Conservation (phyloP, 441 rosid genomes). For the Syzygium syzygioides region DNA sequence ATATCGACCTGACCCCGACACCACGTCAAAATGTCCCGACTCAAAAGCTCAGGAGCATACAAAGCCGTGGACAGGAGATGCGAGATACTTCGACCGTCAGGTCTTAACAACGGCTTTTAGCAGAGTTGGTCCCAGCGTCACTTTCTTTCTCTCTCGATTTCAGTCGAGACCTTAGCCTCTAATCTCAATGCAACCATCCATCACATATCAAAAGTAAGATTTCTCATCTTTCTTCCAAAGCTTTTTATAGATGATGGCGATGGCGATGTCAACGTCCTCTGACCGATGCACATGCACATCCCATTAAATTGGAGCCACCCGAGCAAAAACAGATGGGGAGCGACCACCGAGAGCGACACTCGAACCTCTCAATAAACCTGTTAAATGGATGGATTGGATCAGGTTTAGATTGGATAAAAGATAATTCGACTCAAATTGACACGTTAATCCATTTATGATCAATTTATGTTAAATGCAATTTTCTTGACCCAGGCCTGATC, state of each 20-base stretch:
- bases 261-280: background rate
- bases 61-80: background rate
- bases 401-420: no score
- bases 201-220: background rate
- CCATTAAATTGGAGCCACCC: background rate
- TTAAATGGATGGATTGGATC: no score
- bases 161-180: background rate
- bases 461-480: no score
- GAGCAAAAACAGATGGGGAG: background rate
- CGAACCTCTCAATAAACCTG: background rate
- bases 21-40: no score
- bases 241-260: background rate
- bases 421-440: accelerated
- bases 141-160: no score
- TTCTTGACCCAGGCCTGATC: no score
- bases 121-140: no score
- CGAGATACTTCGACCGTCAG: no score
- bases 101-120: no score
- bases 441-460: no score
- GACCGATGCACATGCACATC: background rate
- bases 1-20: accelerated
- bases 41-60: background rate
- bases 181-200: background rate
- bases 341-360: background rate
- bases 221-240: background rate